Evolutionary conservation across 2,329 filamentous ascomycete genomes (phyloP).

Genomic region (Botryotinia convoluta): DNA sequence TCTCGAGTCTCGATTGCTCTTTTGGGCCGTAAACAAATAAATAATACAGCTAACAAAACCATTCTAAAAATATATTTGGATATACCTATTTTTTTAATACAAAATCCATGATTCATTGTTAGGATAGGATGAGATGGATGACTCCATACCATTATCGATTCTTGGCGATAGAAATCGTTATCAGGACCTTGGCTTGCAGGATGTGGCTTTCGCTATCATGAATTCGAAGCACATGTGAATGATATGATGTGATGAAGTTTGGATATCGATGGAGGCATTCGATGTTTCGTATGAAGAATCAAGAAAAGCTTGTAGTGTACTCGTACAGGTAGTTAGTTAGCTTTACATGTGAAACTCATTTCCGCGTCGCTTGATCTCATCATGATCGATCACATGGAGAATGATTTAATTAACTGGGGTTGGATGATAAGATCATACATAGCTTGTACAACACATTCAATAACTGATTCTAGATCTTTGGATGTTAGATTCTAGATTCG

Average conservation of each 20-base stretch:
- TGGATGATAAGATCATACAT: not conserved
- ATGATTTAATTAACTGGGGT: too few species aligned
- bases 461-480: not conserved
- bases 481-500: not conserved
- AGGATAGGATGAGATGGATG: not conserved
- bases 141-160: not conserved
- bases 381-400: not conserved
- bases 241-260: too few species aligned
- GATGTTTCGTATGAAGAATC: not conserved
- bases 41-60: not conserved
- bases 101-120: not conserved
- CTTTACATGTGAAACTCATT: not conserved
- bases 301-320: not conserved
- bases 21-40: not conserved
- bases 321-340: not conserved
- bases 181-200: constrained; percentile 1
- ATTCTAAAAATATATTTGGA: not conserved
- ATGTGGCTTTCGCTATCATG: not conserved
- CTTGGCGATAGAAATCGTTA: not conserved
- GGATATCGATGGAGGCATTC: not conserved
- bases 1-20: not conserved
- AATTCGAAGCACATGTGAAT: not conserved
- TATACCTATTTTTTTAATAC: not conserved
- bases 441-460: not conserved
- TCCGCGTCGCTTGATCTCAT: not conserved